Evolutionary conservation across 2,329 filamentous ascomycete genomes (phyloP), one percentile per base, ranked within the genome.

Genomic region (Bipolaris gigantea): DNA sequence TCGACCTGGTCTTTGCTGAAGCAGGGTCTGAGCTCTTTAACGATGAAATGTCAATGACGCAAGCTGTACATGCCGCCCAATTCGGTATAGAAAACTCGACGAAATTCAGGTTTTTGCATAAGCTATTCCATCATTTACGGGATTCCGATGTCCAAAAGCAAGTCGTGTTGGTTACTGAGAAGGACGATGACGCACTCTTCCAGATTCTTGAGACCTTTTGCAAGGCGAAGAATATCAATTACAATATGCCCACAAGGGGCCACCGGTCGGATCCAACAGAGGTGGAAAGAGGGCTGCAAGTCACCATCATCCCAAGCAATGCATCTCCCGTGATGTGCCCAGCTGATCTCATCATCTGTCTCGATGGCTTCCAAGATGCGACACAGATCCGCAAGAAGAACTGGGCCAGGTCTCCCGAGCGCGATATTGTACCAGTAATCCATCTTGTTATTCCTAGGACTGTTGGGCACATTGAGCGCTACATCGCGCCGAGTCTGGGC

Each of bases 381-480:
- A 50, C 52, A 6, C 51, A 62, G 13, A 64, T 70, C 21, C 64
- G 67, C 11, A 59, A 64, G 36, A 67, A 64, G 16, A 60, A 55
- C 4, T 72, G 66, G 65, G 65, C 62, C 15, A 34, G 30, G 7
- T 64, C 65, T 16, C 54, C 64, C 11, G 58, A 62, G 23, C 44
- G 48, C 7, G 48, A 57, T 5, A 23, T 53, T 8, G 58, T 66
- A 6, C 73, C 72, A 5, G 47, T 78, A 4, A 56, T 79, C 9
- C 71, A 74, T 21, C 60, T 79, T 1, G 73, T 79, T 1, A 72
- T 78, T 30, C 75, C 76, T 1, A 64, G 69, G 34, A 71, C 76
- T 0, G 61, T 79, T 4, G 75, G 79, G 50, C 79, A 81, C 57
- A 73, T 79, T 44, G 73, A 79, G 49, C 69, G 69, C 9, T 78